Evolutionary conservation across 805 yeast species (phyloP).

Genomic region (Ogataea corticis): DNA sequence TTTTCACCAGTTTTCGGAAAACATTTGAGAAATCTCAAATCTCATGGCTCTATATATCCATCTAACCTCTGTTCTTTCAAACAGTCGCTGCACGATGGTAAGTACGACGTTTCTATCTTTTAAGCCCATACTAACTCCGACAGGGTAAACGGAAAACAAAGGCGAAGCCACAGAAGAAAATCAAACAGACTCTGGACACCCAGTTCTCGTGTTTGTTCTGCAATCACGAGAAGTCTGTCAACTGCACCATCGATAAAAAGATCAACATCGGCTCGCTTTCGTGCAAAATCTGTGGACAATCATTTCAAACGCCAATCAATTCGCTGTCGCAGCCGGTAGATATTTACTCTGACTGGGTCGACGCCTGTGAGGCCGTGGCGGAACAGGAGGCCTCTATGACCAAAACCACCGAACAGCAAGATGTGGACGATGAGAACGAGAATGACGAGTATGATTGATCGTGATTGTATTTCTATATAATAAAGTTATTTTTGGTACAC

Average conservation of each 20-base stretch:
- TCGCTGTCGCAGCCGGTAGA: conserved; percentile 88
- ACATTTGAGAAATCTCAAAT: too few relatives aligned
- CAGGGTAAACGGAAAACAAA: conserved; percentile 70
- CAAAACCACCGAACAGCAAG: conserved; percentile 26
- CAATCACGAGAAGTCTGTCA: conserved; percentile 90
- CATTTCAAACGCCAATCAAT: conserved; percentile 85
- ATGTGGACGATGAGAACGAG: conserved; percentile 21
- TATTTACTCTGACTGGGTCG: conserved; percentile 96
- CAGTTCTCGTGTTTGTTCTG: conserved; percentile 91
- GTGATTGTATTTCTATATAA: background rate
- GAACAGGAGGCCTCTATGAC: conserved; percentile 48
- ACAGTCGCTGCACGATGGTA: background rate
- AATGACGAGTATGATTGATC: conserved; percentile 12
- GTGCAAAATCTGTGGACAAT: conserved; percentile 94
- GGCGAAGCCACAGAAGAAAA: conserved; percentile 74
- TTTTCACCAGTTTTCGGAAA: too few relatives aligned
- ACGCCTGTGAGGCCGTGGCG: conserved; percentile 89
- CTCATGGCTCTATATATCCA: too few relatives aligned
- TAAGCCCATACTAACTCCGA: background rate
- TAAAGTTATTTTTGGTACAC: conserved; percentile 4
- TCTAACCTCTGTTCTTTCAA: too few relatives aligned
- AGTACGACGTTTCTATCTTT: background rate
- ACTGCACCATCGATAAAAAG: conserved; percentile 85
- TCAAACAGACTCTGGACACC: conserved; percentile 78
- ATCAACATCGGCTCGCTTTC: conserved; percentile 77